Evolutionary conservation across 768 basidiomycete genomes (phyloP).

Genomic region (Lepiota brunneoincarnata): DNA sequence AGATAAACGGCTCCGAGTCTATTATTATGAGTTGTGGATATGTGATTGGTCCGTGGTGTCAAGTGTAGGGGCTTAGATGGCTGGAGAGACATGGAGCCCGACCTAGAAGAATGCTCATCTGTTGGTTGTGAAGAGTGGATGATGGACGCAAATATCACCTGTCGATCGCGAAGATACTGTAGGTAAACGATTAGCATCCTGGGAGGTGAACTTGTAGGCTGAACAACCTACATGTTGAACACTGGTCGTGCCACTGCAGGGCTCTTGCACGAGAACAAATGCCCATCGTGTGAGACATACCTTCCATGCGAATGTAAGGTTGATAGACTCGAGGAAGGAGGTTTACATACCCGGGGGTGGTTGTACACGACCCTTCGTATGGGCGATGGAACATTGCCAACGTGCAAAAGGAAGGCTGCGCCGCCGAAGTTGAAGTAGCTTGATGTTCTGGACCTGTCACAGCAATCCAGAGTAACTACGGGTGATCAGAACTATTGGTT

Average conservation of each 20-base stretch:
- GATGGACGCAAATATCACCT: too few relatives aligned
- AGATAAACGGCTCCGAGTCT: slow-evolving; percentile 60
- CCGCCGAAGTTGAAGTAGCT: slow-evolving; percentile 31
- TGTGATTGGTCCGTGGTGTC: slow-evolving; percentile 25
- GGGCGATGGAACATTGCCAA: slow-evolving; percentile 51
- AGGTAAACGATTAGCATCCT: neutral
- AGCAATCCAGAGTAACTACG: neutral
- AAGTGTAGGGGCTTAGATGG: slow-evolving; percentile 44
- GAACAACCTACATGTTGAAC: slow-evolving; percentile 63
- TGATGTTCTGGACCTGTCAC: slow-evolving; percentile 48
- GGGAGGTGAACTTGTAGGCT: neutral
- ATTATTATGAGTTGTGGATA: slow-evolving; percentile 33
- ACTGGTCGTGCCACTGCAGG: slow-evolving; percentile 50
- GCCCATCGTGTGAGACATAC: slow-evolving; percentile 58
- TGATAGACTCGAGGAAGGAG: slow-evolving; percentile 16
- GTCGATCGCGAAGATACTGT: slow-evolving; percentile 45
- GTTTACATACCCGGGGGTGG: too few relatives aligned
- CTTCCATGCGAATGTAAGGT: too few relatives aligned
- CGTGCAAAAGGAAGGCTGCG: slow-evolving; percentile 51
- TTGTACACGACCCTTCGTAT: slow-evolving; percentile 2
- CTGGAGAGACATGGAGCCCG: slow-evolving; percentile 41
- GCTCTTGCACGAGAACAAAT: slow-evolving; percentile 51
- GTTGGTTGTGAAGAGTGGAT: neutral
- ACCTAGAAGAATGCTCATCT: slow-evolving; percentile 29
- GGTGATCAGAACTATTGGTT: neutral